These are phyloP conservation scores for Mycena floridula DNA, from an alignment of 768 basidiomycete genomes.

Conservation along the genomic window DNA sequence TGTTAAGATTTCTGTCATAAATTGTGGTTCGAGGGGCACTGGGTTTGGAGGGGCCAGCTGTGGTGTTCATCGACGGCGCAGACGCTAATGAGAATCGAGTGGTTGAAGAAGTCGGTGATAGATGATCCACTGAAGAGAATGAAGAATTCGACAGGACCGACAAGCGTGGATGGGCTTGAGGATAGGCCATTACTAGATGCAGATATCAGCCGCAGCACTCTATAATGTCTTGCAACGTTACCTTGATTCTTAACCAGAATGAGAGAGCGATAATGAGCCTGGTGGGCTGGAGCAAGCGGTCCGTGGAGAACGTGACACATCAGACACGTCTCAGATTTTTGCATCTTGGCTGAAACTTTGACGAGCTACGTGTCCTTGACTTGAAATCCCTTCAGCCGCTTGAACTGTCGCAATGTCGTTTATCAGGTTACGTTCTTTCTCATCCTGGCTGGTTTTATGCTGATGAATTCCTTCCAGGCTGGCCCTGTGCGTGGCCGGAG, in stretches of 20 bases:
- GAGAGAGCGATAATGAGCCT: too few species aligned
- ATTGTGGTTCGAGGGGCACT: constrained; percentile 59
- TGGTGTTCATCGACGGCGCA: constrained; percentile 41
- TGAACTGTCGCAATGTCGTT: constrained; percentile 14
- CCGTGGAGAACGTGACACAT: too few species aligned
- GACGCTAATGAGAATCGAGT: constrained; percentile 68
- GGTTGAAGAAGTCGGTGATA: constrained; percentile 53
- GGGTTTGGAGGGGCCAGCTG: constrained; percentile 29
- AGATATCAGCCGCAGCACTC: too few species aligned
- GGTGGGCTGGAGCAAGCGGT: too few species aligned
- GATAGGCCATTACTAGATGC: constrained; percentile 24
- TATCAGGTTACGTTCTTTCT: constrained; percentile 8
- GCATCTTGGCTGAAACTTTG: too few species aligned
- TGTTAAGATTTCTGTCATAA: constrained; percentile 86
- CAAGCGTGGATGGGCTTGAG: constrained; percentile 61
- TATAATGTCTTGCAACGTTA: too few species aligned
- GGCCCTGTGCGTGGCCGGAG: constrained; percentile 72
- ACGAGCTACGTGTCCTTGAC: too few species aligned
- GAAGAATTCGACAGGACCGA: constrained; percentile 64
- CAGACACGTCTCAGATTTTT: too few species aligned
- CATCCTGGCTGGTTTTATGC: background rate
- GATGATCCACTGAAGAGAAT: constrained; percentile 42
- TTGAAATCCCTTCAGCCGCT: too few species aligned
- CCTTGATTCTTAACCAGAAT: too few species aligned
- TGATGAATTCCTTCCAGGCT: constrained; percentile 36